Base-by-base conservation (phyloP, 2,329 filamentous ascomycete genomes). In the Alternaria arborescens region DNA sequence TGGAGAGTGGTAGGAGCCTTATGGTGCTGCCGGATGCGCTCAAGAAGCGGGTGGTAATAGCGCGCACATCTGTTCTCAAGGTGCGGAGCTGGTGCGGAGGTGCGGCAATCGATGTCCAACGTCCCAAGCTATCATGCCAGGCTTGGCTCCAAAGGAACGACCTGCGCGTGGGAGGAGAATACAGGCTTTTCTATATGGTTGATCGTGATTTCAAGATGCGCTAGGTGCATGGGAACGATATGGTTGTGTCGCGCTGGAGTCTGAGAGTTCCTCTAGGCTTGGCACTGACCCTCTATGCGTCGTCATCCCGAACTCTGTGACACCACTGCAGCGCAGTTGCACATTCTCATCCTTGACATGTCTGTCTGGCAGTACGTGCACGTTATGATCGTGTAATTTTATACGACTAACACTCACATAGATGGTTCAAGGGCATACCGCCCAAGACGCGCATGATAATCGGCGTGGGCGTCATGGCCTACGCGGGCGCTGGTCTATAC, bases 401-500 rank as follows among this genome's bases (percentile, higher is more conserved):
- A 24, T 30, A 5, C 1, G 4, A 32, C 60, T 70, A 28, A 71
- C 43, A 18, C 28, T 18, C 36, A 16, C 5, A 8, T 18, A 80
- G 78, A 48, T 76, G 72, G 71, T 97, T 93, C 82, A 89, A 85
- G 74, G 87, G 86, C 70, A 88, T 97, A 55, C 82, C 89, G 4
- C 86, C 90, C 18, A 89, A 86, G 68, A 90, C 91, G 24, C 90
- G 91, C 58, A 80, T 92, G 42, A 80, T 89, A 48, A 84, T 97
- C 64, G 94, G 94, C 68, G 76, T 88, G 50, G 90, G 88, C 69
- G 80, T 97, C 67, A 87, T 97, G 73, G 87, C 87, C 34, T 97
- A 93, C 87, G 92, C 92, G 14, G 81, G 83, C 41, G 81, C 88
- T 41, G 94, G 92, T 16, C 84, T 95, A n/a, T 89, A 90, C 74